Percentiles rank a stretch among this genome's conserved stretches.
Evolutionary conservation across 176 grass and related monocot species (phyloP).

Genomic region (Oryza officinalis): DNA sequence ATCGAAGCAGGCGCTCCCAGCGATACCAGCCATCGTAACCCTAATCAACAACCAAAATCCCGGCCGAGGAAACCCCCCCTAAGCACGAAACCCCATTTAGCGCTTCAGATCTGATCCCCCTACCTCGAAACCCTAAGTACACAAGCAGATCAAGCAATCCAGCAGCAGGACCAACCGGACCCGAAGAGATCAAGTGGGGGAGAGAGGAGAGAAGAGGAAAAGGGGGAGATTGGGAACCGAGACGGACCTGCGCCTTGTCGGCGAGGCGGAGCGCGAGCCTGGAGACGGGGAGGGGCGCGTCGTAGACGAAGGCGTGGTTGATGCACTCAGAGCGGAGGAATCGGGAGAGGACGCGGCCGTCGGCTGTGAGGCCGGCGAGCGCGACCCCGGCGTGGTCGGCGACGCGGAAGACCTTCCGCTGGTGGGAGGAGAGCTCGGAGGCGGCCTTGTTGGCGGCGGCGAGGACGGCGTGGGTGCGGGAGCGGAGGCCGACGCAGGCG

Average conservation of each 20-base stretch:
- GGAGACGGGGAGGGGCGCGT: constrained; percentile 73
- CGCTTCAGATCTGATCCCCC: constrained; percentile 14
- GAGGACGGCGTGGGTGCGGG: constrained; percentile 63
- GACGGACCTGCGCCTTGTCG: constrained; percentile 87
- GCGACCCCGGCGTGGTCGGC: constrained; percentile 88
- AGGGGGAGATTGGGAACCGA: background rate
- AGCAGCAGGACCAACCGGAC: background rate
- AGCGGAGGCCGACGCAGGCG: constrained; percentile 84
- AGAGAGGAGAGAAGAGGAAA: background rate
- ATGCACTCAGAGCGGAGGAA: constrained; percentile 93
- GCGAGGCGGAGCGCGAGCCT: constrained; percentile 79
- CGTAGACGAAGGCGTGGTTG: constrained; percentile 93
- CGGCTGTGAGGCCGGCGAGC: constrained; percentile 85
- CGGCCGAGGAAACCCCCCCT: background rate
- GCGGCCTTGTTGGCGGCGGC: constrained; percentile 83
- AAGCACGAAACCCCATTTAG: background rate
- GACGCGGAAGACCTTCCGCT: constrained; percentile 87
- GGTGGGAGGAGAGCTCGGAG: constrained; percentile 88
- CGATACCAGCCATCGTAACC: background rate
- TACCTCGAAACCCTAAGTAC: background rate
- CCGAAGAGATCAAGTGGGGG: background rate
- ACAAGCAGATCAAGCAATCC: background rate
- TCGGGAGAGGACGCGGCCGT: constrained; percentile 76
- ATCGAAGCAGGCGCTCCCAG: background rate
- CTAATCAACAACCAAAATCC: constrained; percentile 13